Base-by-base conservation (phyloP, 352 stramenopile species). In the Nothophytophthora sp. region DNA sequence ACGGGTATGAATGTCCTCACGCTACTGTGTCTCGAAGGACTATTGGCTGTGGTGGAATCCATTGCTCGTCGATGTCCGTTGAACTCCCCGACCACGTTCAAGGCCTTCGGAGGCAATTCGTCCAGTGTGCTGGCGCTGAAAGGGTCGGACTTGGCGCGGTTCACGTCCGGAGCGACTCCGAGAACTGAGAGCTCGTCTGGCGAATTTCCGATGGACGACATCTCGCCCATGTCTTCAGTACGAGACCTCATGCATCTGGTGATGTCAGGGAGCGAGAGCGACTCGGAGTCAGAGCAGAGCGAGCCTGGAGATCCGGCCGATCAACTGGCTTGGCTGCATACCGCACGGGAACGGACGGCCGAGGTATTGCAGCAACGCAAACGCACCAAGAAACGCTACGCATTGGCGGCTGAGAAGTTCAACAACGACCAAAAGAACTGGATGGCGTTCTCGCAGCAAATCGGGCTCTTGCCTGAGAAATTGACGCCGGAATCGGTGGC, bases 41-140 rank as follows among this genome's bases (percentile, higher is more conserved):
- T 99, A 23, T 60, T 99, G n/a, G 90, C 95, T 8, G 95, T 99
- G 18, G 85, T 99, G 55, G 74, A 99, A 70, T 96, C 83, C 32
- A 92, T 98, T 61, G 87, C 91, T 54, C 76, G 82, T 23, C 76
- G 87, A 3, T 97, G 88, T 66, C 83, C 83, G 13, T 67, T 92
- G 22, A 73, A 70, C n/a, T 44, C 61, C 3, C 37, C 62, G 6
- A 15, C 58, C 11, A 72, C 57, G 42, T 61, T 62, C 4, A 73
- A 65, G 28, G 52, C 45, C 13, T 56, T 64, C 29, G 66, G 63
- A 22, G 77, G 77, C 1, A 86, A 69, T 38, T 58, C 89, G 47
- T 89, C 77, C 15, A 89, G 50, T 0, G 79, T 79, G 2, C 67
- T 94, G 8, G 80, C 87, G n/a, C 52, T 90, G 1, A 90, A 92